Percentiles rank a stretch among this genome's conserved stretches.
phyloP scores from a whole-genome alignment of 805 yeast genomes.

The Lipomyces oligophaga region DNA sequence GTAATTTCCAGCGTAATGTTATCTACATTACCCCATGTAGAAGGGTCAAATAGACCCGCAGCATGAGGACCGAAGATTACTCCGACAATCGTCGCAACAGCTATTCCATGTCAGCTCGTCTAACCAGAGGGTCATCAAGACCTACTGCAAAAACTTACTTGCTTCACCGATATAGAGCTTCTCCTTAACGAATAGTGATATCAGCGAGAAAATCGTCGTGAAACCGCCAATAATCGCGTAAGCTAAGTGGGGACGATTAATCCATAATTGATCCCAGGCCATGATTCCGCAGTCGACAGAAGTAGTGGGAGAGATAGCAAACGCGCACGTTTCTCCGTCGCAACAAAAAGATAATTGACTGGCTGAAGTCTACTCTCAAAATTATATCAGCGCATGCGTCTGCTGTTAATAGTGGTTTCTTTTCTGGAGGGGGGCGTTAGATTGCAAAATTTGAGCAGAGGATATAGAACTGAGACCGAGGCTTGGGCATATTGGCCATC shows the following conservation, averaged over 20 bases:
- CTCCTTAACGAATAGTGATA: slow-evolving; percentile 79
- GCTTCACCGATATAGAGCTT: slow-evolving; percentile 87
- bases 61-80: slow-evolving; percentile 86
- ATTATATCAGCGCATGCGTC: no score
- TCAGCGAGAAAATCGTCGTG: slow-evolving; percentile 71
- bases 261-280: slow-evolving; percentile 39
- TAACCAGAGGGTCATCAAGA: neutral
- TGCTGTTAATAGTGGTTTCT: no score
- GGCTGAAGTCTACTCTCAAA: no score
- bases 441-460: no score
- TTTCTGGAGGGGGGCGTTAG: no score
- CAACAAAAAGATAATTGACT: no score
- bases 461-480: no score
- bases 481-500: no score
- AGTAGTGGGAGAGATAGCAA: neutral
- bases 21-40: slow-evolving; percentile 82
- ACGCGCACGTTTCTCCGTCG: no score
- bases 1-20: slow-evolving; percentile 77
- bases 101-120: slow-evolving; percentile 7
- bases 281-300: slow-evolving; percentile 15
- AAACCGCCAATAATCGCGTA: slow-evolving; percentile 86
- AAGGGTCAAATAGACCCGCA: slow-evolving; percentile 76
- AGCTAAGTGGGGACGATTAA: slow-evolving; percentile 72
- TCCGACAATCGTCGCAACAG: slow-evolving; percentile 82
- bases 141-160: slow-evolving; percentile 32